A percentile compares a stretch with the other conserved stretches of the same genome.
Conservation (phyloP, 2,329 filamentous ascomycete species). For the Nectriaceae sp. region DNA sequence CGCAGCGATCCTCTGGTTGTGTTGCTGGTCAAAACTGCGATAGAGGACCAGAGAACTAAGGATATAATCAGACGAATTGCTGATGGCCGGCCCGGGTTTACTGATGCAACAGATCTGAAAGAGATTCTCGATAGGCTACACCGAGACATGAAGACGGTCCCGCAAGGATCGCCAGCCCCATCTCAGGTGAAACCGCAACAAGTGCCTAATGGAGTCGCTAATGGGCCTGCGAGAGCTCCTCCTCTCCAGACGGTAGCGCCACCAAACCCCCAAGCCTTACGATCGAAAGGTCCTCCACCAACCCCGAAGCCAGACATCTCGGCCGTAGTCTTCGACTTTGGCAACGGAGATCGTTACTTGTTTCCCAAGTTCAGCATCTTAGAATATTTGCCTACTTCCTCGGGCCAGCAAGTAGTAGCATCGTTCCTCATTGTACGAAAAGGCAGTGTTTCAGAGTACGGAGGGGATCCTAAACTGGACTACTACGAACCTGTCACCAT, state of each 20-base stretch:
- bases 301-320: conserved; percentile 60
- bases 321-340: conserved; percentile 72
- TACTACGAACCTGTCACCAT: conserved; percentile 78
- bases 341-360: conserved; percentile 72
- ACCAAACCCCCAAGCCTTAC: conserved; percentile 54
- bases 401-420: conserved; percentile 64
- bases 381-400: conserved; percentile 57
- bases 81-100: conserved; percentile 49
- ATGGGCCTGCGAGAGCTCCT: conserved; percentile 30
- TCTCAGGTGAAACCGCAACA: conserved; percentile 27
- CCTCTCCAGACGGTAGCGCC: conserved; percentile 15
- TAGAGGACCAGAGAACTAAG: conserved; percentile 52
- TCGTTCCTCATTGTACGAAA: conserved; percentile 79
- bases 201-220: conserved; percentile 33
- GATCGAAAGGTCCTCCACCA: conserved; percentile 61
- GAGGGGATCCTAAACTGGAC: conserved; percentile 63
- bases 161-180: conserved; percentile 30
- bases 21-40: conserved; percentile 56
- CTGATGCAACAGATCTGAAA: conserved; percentile 57
- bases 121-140: conserved; percentile 51
- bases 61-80: conserved; percentile 58
- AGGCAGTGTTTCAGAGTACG: conserved; percentile 66
- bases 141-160: conserved; percentile 42
- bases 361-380: conserved; percentile 80
- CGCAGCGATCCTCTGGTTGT: conserved; percentile 59